Percentiles rank a stretch among this genome's conserved stretches.
Conservation (phyloP, 169 alveolate species). For the Cryptosporidium meleagridis region DNA sequence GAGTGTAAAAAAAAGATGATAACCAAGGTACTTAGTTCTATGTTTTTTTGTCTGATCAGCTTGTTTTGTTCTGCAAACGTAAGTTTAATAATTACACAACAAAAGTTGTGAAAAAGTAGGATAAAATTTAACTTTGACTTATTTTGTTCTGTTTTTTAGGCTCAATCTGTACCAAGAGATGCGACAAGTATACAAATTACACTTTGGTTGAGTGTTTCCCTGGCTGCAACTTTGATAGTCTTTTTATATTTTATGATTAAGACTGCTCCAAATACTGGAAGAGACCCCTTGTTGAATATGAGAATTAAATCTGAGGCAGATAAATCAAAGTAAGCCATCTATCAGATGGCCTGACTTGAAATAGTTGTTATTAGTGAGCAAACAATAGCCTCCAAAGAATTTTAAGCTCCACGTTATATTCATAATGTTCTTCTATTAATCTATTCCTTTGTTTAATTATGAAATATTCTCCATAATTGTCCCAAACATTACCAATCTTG, state of each 20-base stretch:
- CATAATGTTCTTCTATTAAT: background rate
- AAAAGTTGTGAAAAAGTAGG: background rate
- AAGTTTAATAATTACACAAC: background rate
- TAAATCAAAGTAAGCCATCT: constrained; percentile 29
- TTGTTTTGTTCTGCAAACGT: constrained; percentile 11
- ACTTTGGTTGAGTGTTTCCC: constrained; percentile 41
- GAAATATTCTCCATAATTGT: background rate
- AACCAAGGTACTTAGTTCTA: background rate
- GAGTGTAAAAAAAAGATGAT: background rate
- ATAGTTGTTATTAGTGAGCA: background rate
- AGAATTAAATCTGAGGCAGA: constrained; percentile 61
- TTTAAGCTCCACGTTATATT: background rate
- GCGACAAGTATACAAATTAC: constrained; percentile 70
- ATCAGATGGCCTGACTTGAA: background rate
- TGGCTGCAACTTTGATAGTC: constrained; percentile 21
- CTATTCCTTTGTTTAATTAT: too few relatives aligned
- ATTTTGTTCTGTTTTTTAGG: background rate
- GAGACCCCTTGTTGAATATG: constrained; percentile 69
- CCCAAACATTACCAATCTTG: background rate
- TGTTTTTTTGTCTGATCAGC: background rate
- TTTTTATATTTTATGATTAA: constrained; percentile 50
- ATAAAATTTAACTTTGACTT: background rate
- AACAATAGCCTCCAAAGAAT: background rate
- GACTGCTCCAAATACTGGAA: constrained; percentile 72
- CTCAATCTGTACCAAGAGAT: constrained; percentile 59